A percentile compares a stretch with the other conserved stretches of the same genome.
These are phyloP conservation scores for Neurospora tetrasperma DNA, from an alignment of 495 filamentous ascomycete genomes.

Conservation along the genomic window DNA sequence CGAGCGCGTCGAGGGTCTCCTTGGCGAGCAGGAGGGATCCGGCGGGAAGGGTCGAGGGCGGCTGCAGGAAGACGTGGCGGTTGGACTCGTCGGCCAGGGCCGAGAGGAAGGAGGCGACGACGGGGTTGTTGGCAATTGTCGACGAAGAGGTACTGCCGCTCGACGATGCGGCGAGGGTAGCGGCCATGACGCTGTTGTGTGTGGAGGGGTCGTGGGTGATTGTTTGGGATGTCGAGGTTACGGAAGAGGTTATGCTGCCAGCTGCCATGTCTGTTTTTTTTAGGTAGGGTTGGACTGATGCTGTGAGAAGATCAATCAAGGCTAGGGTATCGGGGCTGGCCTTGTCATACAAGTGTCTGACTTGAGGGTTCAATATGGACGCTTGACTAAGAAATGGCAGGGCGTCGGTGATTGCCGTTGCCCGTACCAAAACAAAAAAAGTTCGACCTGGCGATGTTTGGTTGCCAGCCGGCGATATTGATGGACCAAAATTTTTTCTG, in stretches of 20 bases:
- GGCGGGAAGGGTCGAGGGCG: conserved; percentile 47
- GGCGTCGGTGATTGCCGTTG: not conserved
- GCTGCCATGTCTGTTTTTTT: conserved; percentile 30
- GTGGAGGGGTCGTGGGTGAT: conserved; percentile 35
- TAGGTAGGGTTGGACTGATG: not conserved
- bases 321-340: not conserved
- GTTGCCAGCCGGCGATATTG: not conserved
- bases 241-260: conserved; percentile 39
- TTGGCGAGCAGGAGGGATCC: conserved; percentile 63
- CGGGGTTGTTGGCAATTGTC: conserved; percentile 17
- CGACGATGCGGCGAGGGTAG: conserved; percentile 15
- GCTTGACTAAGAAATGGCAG: not conserved
- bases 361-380: not conserved
- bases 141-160: conserved; percentile 14
- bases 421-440: not conserved
- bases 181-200: conserved; percentile 25
- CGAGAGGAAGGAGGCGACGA: conserved; percentile 35
- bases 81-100: conserved; percentile 35
- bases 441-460: not conserved
- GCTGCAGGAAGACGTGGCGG: conserved; percentile 60
- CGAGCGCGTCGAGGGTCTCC: conserved; percentile 64
- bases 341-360: not conserved
- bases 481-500: not conserved
- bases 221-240: conserved; percentile 47
- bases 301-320: not conserved